These are phyloP conservation scores for Sugiyamaella boreocaroliniensis DNA, from an alignment of 805 yeast genomes.

Conservation along the genomic window DNA sequence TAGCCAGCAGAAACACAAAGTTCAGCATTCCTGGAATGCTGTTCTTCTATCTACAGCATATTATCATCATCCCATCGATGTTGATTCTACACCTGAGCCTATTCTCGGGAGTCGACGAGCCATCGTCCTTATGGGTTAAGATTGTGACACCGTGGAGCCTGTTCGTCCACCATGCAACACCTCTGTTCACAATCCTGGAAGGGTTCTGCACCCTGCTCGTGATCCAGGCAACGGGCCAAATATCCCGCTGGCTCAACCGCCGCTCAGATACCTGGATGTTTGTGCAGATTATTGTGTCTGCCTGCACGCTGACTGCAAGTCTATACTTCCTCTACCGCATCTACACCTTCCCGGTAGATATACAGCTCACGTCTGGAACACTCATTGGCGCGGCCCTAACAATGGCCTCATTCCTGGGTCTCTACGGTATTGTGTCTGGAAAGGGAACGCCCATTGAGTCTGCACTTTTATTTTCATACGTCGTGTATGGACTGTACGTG, in stretches of 20 bases:
- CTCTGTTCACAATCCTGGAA: constrained; percentile 80
- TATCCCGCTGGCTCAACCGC: constrained; percentile 60
- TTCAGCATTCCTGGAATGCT: constrained; percentile 30
- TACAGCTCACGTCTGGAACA: constrained; percentile 70
- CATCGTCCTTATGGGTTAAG: constrained; percentile 28
- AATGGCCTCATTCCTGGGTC: constrained; percentile 61
- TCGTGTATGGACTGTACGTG: constrained; percentile 88
- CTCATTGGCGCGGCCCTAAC: constrained; percentile 82
- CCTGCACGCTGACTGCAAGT: constrained; percentile 68
- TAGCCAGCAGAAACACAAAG: constrained; percentile 39
- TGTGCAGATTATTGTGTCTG: constrained; percentile 61
- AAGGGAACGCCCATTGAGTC: constrained; percentile 89
- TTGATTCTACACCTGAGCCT: constrained; percentile 47
- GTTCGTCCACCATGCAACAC: constrained; percentile 72
- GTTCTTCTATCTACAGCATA: constrained; percentile 73
- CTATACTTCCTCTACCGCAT: constrained; percentile 76
- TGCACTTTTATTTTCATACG: constrained; percentile 78
- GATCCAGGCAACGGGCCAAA: constrained; percentile 89
- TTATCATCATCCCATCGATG: constrained; percentile 74
- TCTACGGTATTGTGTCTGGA: constrained; percentile 76
- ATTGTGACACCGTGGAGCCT: constrained; percentile 63
- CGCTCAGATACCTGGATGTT: constrained; percentile 77
- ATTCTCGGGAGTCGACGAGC: constrained; percentile 21
- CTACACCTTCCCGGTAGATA: constrained; percentile 60
- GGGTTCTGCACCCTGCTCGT: constrained; percentile 87